Base-by-base conservation (phyloP, 169 alveolate species). In the Toxoplasma gondii region DNA sequence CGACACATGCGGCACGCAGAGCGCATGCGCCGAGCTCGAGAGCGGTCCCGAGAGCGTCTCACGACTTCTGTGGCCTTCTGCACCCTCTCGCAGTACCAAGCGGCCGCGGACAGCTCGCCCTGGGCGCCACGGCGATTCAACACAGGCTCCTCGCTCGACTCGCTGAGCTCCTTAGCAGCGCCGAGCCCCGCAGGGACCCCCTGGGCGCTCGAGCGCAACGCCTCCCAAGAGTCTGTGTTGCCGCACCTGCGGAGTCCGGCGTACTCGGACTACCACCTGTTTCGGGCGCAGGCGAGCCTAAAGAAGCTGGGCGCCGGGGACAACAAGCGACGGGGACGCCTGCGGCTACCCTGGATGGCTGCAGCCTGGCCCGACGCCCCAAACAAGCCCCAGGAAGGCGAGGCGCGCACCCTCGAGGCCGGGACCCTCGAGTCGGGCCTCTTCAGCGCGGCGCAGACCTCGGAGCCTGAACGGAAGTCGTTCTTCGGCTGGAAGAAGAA, bases 1-100 rank as follows among this genome's bases (percentile, higher is more conserved):
- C 81, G 67, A 12, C 88, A 87, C 54, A 83, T 83, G 93, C 92
- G 91, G 67, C 92, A 93, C 36, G 93, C 93, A 19, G 93, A 39
- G 93, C 95, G 90, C 45, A 93, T 93, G 95, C 88, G 93, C 54
- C 90, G 74, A 78, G 81, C 95, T 31, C 88, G 92, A n/a, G 91
- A 93, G 58, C 88, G 93, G 38, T 93, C 93, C 27, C 43, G 95
- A n/a, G 95, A 93, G 54, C 78, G 93, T 0, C 88, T 93, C 16
- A 69, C 91, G 0, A 69, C 54, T 19, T 34, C 38, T 27, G 5
- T 54, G 29, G 38, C 44, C 67, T 4, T 36, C 41, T 84, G 69
- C 27, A 36, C 91, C 9, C n/a, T 43, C n/a, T 41, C 49, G 41
- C 7, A 27, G 9, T 81, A 81, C 44, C 91, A 39, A n/a, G 94